Base-by-base conservation (phyloP, 352 stramenopile species). In the Aphanomyces invadans region DNA sequence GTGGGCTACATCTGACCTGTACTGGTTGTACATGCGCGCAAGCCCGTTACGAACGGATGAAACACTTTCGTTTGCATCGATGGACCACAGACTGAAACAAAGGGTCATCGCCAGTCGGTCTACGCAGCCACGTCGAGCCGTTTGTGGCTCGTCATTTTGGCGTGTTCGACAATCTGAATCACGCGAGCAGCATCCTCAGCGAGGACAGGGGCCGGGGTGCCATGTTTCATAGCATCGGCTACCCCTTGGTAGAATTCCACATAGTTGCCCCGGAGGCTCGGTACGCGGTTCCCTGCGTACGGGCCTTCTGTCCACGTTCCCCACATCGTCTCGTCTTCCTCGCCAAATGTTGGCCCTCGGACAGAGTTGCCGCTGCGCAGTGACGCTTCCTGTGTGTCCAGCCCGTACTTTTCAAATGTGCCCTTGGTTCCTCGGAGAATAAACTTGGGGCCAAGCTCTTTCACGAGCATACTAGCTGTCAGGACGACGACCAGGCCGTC, bases 221-320 rank as follows among this genome's bases (percentile, higher is more conserved):
- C 75, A 9, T 72, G 70, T 21, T 72, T 73, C 42, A 89, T 86
- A n/a, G 76, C 77, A 21, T 81, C 79, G 0, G 80, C 82, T 21
- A 90, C 77, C 62, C 88, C 88, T 29, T 74, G 76, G 77, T 90
- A 90, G 73, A 78, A 90, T 31, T 79, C 73, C 23, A 84, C 71
- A 70, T 90, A 90, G 38, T 70, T 73, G 2, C 82, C 82, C 0
- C 66, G 68, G 33, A 79, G 67, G 54, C 73, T 87, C 26, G 73
- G 74, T 9, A 90, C 68, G 17, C 21, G 49, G 39, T 73, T 54
- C 70, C 51, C 28, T 46, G 71, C 7, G 53, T 67, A 21, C 61
- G 23, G 69, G 19, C 71, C 76, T 3, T 54, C 69, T 1, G 49
- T 56, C 69, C 88, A 74, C 44, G 65, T 82, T 11, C 79, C 80